Conservation (phyloP, 2,329 filamentous ascomycete species). For the Massarina eburnea region DNA sequence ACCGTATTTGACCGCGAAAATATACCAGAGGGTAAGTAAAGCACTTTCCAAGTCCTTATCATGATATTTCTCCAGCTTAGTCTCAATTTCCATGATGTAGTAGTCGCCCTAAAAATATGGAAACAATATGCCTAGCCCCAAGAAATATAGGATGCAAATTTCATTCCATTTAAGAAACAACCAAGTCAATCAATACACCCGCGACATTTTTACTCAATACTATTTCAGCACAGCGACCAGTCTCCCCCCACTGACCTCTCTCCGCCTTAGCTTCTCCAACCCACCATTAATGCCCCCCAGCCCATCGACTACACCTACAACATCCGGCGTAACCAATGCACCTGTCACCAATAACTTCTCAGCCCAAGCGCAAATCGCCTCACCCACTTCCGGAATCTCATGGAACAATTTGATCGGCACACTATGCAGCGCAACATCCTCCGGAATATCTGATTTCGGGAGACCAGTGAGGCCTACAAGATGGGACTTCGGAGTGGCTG, state of each 20-base stretch:
- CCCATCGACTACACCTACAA: constrained; percentile 66
- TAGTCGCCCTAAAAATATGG: too few relatives aligned
- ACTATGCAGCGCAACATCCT: constrained; percentile 59
- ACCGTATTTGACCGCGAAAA: too few relatives aligned
- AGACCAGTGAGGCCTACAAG: constrained; percentile 68
- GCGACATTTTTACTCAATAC: too few relatives aligned
- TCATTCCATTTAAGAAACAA: too few relatives aligned
- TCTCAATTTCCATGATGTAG: too few relatives aligned
- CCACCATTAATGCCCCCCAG: constrained; percentile 68
- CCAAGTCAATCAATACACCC: not conserved
- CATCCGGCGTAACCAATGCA: constrained; percentile 61
- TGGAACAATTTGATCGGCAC: constrained; percentile 79
- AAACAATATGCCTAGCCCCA: too few relatives aligned
- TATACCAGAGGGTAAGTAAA: too few relatives aligned
- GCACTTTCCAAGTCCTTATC: too few relatives aligned
- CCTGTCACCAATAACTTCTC: constrained; percentile 62
- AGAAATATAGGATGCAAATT: too few relatives aligned
- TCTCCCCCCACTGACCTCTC: constrained; percentile 68
- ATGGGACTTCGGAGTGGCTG: constrained; percentile 48
- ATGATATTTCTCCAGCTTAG: too few relatives aligned
- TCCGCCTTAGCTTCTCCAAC: constrained; percentile 65
- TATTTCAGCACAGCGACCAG: constrained; percentile 52
- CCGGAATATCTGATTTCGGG: constrained; percentile 56
- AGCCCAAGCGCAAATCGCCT: constrained; percentile 65
- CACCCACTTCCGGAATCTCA: constrained; percentile 64